Percentiles rank a stretch among this genome's conserved stretches.
Evolutionary conservation across 257 asterid species (phyloP).

Genomic region (Solanum rostratum): DNA sequence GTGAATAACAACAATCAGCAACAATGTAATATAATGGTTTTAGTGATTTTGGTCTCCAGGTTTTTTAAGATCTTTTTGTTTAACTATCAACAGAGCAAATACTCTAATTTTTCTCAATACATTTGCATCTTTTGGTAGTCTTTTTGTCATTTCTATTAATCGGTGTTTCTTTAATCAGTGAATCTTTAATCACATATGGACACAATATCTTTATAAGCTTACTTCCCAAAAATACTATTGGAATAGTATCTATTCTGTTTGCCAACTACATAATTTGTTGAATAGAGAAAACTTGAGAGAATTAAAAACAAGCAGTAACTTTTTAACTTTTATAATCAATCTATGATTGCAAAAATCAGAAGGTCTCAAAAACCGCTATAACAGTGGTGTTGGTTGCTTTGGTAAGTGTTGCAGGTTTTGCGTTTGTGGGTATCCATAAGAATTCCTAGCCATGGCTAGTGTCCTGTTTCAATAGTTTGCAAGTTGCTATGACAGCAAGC

Average conservation of each 20-base stretch:
- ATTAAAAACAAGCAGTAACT: neutral
- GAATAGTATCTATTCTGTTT: neutral
- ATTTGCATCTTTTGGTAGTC: neutral
- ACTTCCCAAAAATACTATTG: neutral
- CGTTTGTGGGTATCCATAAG: conserved; percentile 49
- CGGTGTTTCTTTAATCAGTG: neutral
- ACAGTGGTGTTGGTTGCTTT: conserved; percentile 43
- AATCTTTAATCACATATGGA: neutral
- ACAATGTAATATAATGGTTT: neutral
- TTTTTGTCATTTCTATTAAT: neutral
- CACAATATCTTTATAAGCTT: neutral
- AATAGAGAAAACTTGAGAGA: neutral
- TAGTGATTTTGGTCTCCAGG: conserved; percentile 12
- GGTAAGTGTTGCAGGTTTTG: conserved; percentile 57
- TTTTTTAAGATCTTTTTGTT: neutral
- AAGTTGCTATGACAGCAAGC: conserved; percentile 74
- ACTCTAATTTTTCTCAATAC: neutral
- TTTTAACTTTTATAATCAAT: neutral
- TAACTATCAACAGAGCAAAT: neutral
- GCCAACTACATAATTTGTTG: neutral
- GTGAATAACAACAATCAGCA: neutral
- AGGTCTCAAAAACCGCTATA: conserved; percentile 41
- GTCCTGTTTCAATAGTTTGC: conserved; percentile 38
- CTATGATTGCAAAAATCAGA: conserved; percentile 47
- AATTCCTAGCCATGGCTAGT: conserved; percentile 65